These are phyloP conservation scores for Avena eriantha DNA, from an alignment of 176 grass and related monocot genomes.

Conservation along the genomic window DNA sequence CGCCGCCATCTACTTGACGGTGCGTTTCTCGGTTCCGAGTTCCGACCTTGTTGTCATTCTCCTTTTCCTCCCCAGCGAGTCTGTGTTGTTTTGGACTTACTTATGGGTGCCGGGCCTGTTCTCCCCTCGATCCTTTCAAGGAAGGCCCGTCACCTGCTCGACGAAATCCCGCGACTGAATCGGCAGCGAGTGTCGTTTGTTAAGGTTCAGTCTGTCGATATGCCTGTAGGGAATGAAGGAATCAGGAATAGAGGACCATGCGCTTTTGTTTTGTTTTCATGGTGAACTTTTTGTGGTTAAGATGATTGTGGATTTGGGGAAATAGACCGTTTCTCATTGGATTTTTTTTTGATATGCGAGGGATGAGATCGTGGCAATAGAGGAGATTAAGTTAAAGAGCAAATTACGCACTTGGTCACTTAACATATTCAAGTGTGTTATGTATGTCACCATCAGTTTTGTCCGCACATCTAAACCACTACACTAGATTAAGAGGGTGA, in stretches of 20 bases:
- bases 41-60: neutral
- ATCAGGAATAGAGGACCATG: neutral
- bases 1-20: slow-evolving; percentile 9
- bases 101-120: neutral
- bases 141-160: neutral
- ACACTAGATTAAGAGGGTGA: neutral
- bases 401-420: neutral
- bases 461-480: neutral
- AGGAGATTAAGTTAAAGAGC: neutral
- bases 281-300: neutral
- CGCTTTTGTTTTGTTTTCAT: neutral
- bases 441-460: neutral
- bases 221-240: neutral
- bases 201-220: neutral
- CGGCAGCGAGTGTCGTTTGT: neutral
- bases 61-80: neutral
- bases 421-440: neutral
- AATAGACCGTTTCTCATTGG: neutral
- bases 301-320: neutral
- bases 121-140: neutral
- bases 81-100: neutral
- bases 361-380: neutral
- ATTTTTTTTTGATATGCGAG: neutral
- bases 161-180: neutral
- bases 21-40: neutral